phyloP scores from a whole-genome alignment of 2,329 filamentous ascomycete species.

The Fusarium equiseti region DNA sequence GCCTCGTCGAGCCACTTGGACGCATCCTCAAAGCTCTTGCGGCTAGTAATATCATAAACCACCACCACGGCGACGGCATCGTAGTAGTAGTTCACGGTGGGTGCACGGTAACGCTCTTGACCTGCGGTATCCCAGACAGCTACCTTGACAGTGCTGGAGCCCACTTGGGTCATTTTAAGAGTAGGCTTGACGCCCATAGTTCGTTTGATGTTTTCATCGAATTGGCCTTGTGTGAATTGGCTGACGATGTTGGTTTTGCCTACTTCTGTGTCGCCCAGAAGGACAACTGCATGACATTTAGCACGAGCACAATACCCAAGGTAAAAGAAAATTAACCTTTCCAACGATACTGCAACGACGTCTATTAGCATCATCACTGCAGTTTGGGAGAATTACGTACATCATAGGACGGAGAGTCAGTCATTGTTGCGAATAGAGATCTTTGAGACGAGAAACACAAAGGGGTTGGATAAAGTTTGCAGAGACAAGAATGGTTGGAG shows the following conservation, averaged over 20 bases:
- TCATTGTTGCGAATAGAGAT: background rate
- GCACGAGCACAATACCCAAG: background rate
- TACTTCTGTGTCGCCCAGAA: conserved; percentile 2
- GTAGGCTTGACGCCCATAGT: conserved; percentile 8
- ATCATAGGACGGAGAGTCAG: background rate
- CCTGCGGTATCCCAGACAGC: conserved; percentile 15
- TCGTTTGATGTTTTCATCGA: background rate
- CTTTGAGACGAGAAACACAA: background rate
- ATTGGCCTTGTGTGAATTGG: conserved; percentile 6
- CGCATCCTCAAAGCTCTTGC: background rate
- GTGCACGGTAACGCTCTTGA: background rate
- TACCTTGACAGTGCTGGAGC: background rate
- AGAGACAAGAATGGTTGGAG: conserved; percentile 1
- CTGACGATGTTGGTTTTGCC: conserved; percentile 15
- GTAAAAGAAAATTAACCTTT: background rate
- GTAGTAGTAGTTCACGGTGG: background rate
- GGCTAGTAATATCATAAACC: conserved; percentile 5
- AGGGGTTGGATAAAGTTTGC: background rate
- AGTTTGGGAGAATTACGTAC: background rate
- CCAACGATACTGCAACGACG: background rate
- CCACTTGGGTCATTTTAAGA: conserved; percentile 2
- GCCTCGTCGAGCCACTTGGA: background rate
- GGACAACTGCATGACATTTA: background rate
- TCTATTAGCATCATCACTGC: background rate
- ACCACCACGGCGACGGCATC: background rate